Evolutionary conservation across 345 rosid species (phyloP).

Genomic region (Euphorbia tirucalli): DNA sequence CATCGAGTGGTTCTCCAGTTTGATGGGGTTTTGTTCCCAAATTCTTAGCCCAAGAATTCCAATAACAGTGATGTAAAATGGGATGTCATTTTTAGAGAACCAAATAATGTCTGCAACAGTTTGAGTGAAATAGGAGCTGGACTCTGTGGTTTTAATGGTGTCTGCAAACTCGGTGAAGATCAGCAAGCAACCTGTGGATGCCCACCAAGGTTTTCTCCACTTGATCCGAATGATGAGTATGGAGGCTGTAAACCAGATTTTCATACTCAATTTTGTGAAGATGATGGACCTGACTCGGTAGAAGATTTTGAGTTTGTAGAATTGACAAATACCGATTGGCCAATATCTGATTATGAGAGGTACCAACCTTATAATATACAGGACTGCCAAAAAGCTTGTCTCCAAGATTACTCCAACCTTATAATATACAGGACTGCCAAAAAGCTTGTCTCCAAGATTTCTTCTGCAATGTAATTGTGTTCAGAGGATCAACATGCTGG

Average conservation of each 20-base stretch:
- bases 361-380: constrained; percentile 12
- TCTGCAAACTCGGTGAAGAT: too few relatives aligned
- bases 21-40: constrained; percentile 37
- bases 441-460: too few relatives aligned
- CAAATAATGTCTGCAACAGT: too few relatives aligned
- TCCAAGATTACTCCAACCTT: constrained; percentile 43
- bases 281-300: constrained; percentile 8
- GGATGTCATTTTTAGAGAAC: constrained; percentile 12
- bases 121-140: too few relatives aligned
- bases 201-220: constrained; percentile 23
- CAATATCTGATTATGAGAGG: constrained; percentile 26
- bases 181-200: constrained; percentile 37
- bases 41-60: constrained; percentile 22
- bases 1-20: constrained; percentile 32
- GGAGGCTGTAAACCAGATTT: constrained; percentile 37
- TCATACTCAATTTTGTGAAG: constrained; percentile 21
- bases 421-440: too few relatives aligned
- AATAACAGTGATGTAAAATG: constrained; percentile 14
- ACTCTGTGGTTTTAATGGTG: too few relatives aligned
- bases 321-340: constrained; percentile 25
- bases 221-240: constrained; percentile 29
- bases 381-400: constrained; percentile 33
- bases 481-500: neutral
- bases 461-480: constrained; percentile 31
- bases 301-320: constrained; percentile 23